Conservation (phyloP, 2,329 filamentous ascomycete genomes). For the Cercospora berteroae region DNA sequence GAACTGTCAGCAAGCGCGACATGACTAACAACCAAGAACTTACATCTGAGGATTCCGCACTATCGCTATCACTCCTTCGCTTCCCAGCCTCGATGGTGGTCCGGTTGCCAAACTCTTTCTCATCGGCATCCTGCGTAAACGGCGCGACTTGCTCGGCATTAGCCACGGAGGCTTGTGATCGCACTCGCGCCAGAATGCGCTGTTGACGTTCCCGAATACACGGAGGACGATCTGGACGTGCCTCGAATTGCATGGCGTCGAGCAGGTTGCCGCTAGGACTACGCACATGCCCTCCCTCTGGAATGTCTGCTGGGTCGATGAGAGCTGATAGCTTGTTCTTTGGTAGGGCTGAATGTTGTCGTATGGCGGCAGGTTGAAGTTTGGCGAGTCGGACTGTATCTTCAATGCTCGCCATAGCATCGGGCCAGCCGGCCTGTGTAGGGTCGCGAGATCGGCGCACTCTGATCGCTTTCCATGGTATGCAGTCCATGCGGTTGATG, state of each 20-base stretch:
- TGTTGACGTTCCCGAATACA: constrained; percentile 40
- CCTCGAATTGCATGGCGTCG: constrained; percentile 26
- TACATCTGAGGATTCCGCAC: neutral
- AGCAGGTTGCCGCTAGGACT: constrained; percentile 37
- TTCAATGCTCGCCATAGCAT: constrained; percentile 1
- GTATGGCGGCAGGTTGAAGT: constrained; percentile 15
- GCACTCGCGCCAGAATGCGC: constrained; percentile 29
- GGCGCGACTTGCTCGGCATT: neutral
- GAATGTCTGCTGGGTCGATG: constrained; percentile 31
- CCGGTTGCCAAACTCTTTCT: neutral
- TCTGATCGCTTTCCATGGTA: constrained; percentile 10
- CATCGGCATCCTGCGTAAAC: neutral
- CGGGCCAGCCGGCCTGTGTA: neutral
- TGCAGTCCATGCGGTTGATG: constrained; percentile 21
- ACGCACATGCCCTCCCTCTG: constrained; percentile 26
- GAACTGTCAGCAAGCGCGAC: neutral
- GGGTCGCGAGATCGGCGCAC: neutral
- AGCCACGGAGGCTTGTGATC: neutral
- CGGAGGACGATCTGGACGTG: constrained; percentile 33
- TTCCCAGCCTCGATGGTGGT: neutral
- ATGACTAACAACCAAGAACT: neutral
- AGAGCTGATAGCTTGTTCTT: constrained; percentile 31
- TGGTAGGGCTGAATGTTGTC: constrained; percentile 8
- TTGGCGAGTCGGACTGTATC: neutral
- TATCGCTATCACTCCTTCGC: neutral